Conservation (phyloP, 176 grass and related monocot genomes). For the Oryza coarctata region DNA sequence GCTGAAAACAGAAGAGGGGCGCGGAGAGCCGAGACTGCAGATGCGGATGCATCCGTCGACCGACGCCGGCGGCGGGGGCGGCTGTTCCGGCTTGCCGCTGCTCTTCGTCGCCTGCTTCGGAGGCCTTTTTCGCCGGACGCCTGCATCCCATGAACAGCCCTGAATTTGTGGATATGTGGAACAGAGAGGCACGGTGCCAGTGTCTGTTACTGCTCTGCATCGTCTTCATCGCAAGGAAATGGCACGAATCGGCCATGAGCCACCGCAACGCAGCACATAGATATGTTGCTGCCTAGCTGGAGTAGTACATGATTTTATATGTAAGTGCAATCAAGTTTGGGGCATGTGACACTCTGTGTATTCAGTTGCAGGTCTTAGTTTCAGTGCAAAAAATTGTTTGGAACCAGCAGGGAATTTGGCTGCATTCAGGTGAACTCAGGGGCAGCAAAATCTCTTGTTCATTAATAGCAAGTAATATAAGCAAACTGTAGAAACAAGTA, state of each 20-base stretch:
- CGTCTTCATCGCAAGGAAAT: background rate
- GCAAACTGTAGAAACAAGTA: too few species aligned
- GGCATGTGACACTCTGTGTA: background rate
- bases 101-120: too few species aligned
- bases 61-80: too few species aligned
- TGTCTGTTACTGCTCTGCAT: background rate
- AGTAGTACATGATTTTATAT: background rate
- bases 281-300: too few species aligned
- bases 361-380: background rate
- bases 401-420: background rate
- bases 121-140: too few species aligned
- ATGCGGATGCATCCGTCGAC: too few species aligned
- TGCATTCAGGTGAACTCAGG: background rate
- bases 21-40: too few species aligned
- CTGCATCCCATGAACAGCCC: too few species aligned
- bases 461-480: too few species aligned
- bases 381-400: background rate
- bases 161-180: too few species aligned
- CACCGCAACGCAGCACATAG: background rate
- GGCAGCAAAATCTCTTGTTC: background rate
- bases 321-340: background rate
- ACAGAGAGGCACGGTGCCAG: background rate
- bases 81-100: too few species aligned
- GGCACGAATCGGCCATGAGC: background rate
- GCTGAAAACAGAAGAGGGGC: too few species aligned